A percentile compares a stretch with the other conserved stretches of the same genome.
Evolutionary conservation across 2,329 filamentous ascomycete genomes (phyloP).

Genomic region (Seiridium cupressi): DNA sequence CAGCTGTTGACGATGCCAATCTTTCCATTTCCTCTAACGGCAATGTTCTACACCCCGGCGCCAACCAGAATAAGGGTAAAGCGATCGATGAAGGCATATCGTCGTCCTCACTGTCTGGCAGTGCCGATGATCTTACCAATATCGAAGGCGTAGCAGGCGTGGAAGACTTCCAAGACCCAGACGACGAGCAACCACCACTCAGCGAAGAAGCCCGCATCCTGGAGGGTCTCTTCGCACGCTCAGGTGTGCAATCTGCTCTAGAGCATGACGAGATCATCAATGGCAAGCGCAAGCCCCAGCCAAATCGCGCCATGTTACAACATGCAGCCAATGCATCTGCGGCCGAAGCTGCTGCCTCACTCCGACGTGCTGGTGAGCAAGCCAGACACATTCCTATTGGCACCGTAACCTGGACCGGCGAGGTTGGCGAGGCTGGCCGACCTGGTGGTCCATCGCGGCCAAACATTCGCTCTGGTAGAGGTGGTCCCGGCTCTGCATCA

Average conservation of each 20-base stretch:
- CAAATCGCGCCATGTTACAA: slow-evolving; percentile 76
- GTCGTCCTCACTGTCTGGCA: slow-evolving; percentile 9
- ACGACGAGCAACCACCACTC: slow-evolving; percentile 42
- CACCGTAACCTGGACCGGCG: slow-evolving; percentile 91
- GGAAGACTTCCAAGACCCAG: slow-evolving; percentile 38
- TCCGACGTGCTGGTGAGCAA: slow-evolving; percentile 70
- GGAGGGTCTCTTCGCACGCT: slow-evolving; percentile 82
- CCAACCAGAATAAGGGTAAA: no score
- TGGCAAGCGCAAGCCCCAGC: slow-evolving; percentile 67
- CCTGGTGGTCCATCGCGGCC: slow-evolving; percentile 40
- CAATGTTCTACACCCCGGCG: slow-evolving; percentile 2
- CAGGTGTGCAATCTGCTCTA: slow-evolving; percentile 84
- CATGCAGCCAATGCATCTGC: slow-evolving; percentile 80
- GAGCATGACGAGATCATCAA: slow-evolving; percentile 92
- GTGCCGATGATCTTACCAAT: slow-evolving; percentile 26
- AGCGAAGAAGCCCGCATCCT: slow-evolving; percentile 75
- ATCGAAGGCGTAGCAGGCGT: slow-evolving; percentile 31
- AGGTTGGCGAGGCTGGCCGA: slow-evolving; percentile 73
- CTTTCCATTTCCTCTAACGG: slow-evolving; percentile 10
- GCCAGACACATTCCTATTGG: slow-evolving; percentile 75
- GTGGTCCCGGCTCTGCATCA: slow-evolving; percentile 51
- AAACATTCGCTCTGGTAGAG: slow-evolving; percentile 43
- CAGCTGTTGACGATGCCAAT: slow-evolving; percentile 13
- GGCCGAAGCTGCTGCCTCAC: slow-evolving; percentile 71
- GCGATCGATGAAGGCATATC: slow-evolving; percentile 1